Base-by-base conservation (phyloP, 768 basidiomycete genomes). In the Lanmaoa pseudosensibilis region DNA sequence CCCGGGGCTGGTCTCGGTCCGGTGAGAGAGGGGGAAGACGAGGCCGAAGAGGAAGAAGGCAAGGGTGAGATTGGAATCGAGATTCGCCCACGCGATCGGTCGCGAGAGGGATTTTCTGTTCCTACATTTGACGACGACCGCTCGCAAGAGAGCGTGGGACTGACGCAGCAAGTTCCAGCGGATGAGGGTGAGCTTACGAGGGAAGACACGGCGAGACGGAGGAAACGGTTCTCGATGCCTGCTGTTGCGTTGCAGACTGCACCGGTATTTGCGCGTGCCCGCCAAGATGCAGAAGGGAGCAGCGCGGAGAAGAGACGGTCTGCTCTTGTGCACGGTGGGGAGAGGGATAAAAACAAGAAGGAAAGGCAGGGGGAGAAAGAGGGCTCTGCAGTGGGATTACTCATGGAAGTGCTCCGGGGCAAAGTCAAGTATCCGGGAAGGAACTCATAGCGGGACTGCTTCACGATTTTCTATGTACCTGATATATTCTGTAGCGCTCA, bases 181-280 rank as follows among this genome's bases (percentile, higher is more conserved):
- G 63, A 55, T 5, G 58, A 60, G 1, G 51, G 18, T 9, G 47
- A 58, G 37, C 30, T 71, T 47, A 63, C 77, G 56, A 77, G 68
- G 62, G 88, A 88, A 66, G 80, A 88, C 58, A 88, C 87, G 0
- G 80, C 79, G 43, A 73, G 86, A 61, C 70, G 83, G 63, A 77
- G 76, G 64, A 88, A 89, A 66, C 80, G 88, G 38, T 90, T 90
- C 64, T 91, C 90, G 47, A 57, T 88, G 48, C 88, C 90, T 45
- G 87, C 87, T n/a, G 77, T 92, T 37, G 88, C 86, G 37, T 60
- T 92, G 68, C 88, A 91, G 60, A 84, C 84, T 32, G 83, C 84
- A 32, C 83, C 81, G 18, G 88, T 92, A 15, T 87, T 84, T 30
- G 82, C 86, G 21, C 79, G 83, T 19, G 80, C 82, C 4, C 61